phyloP scores from a whole-genome alignment of 805 yeast species.

The Yamadazyma paraphyllophila region DNA sequence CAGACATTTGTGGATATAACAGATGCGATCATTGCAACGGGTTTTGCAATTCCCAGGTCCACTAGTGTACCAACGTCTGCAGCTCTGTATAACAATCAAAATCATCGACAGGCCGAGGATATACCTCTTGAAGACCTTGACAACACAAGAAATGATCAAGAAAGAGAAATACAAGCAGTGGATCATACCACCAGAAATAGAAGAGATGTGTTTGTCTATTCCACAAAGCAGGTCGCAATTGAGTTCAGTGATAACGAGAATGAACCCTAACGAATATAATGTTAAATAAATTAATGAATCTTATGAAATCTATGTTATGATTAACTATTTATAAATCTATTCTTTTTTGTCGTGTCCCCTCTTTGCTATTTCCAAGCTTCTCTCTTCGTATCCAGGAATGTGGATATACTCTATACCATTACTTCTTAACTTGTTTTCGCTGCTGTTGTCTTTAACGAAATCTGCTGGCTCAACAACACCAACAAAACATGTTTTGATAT shows the following conservation, averaged over 20 bases:
- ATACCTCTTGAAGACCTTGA: slow-evolving; percentile 2
- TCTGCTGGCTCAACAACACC: slow-evolving; percentile 91
- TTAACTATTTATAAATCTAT: neutral
- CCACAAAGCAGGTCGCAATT: slow-evolving; percentile 35
- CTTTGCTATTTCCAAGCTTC: slow-evolving; percentile 65
- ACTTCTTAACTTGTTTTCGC: slow-evolving; percentile 51
- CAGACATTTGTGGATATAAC: slow-evolving; percentile 44
- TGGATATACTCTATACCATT: slow-evolving; percentile 70
- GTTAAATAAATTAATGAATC: neutral
- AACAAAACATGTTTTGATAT: slow-evolving; percentile 75
- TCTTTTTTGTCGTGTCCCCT: slow-evolving; percentile 57
- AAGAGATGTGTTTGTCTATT: slow-evolving; percentile 38
- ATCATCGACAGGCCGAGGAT: neutral
- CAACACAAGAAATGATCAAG: neutral
- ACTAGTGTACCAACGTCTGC: slow-evolving; percentile 30
- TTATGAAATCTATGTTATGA: neutral
- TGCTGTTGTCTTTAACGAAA: slow-evolving; percentile 76
- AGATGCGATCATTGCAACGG: slow-evolving; percentile 54
- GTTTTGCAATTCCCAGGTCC: slow-evolving; percentile 57
- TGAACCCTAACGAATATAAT: neutral
- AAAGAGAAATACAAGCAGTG: slow-evolving; percentile 3
- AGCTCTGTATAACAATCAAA: neutral
- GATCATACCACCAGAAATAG: slow-evolving; percentile 16
- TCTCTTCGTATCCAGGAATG: slow-evolving; percentile 79
- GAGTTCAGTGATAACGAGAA: slow-evolving; percentile 20